Percentiles rank a stretch among this genome's conserved stretches.
Conservation (phyloP, 768 basidiomycete genomes). For the Suillus lakei region DNA sequence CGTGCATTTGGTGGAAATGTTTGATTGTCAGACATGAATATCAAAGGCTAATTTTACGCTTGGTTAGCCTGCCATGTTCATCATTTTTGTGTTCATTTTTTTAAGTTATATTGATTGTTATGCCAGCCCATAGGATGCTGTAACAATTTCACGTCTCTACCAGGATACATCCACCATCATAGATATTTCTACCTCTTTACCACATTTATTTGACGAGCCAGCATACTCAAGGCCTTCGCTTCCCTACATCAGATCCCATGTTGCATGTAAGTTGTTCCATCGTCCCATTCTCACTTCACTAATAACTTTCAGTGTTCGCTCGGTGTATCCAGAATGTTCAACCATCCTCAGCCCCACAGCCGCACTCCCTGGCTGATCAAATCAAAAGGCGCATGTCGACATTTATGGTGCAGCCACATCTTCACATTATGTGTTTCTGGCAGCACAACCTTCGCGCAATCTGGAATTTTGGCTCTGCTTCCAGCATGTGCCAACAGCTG, state of each 20-base stretch:
- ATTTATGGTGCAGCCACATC: constrained; percentile 36
- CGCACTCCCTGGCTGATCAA: constrained; percentile 40
- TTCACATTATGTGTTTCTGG: constrained; percentile 92
- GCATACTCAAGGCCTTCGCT: constrained; percentile 90
- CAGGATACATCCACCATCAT: constrained; percentile 82
- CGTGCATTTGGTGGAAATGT: constrained; percentile 80
- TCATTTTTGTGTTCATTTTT: constrained; percentile 20
- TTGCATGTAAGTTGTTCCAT: constrained; percentile 57
- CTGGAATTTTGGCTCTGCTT: constrained; percentile 77
- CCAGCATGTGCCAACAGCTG: constrained; percentile 76
- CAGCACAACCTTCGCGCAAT: constrained; percentile 89
- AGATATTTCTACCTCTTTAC: constrained; percentile 92
- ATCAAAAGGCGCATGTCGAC: constrained; percentile 34
- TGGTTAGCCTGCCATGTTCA: constrained; percentile 97
- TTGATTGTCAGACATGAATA: constrained; percentile 86
- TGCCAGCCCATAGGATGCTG: constrained; percentile 85
- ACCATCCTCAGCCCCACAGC: constrained; percentile 40
- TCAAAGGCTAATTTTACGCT: constrained; percentile 89
- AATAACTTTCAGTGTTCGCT: constrained; percentile 65
- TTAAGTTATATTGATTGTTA: constrained; percentile 16
- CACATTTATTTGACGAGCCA: constrained; percentile 89
- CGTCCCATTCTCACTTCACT: constrained; percentile 11
- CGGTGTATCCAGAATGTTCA: constrained; percentile 88
- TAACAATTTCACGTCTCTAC: constrained; percentile 89
- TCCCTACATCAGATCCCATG: constrained; percentile 89